Evolutionary conservation across 805 yeast genomes (phyloP).

Genomic region (Soucietia sequanensis): DNA sequence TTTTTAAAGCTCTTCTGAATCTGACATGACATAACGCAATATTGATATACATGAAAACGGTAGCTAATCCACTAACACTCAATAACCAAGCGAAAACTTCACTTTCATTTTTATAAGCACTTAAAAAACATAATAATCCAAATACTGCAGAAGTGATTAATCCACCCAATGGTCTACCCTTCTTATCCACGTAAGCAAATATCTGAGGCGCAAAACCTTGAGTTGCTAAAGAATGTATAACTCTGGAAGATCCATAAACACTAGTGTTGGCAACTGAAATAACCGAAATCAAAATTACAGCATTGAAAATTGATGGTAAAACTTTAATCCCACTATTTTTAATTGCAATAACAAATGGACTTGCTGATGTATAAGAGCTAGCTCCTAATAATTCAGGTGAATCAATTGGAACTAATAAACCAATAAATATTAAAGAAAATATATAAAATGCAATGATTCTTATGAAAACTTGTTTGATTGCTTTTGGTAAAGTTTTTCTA

Average conservation of each 20-base stretch:
- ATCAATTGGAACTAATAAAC: constrained; percentile 50
- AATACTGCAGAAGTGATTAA: constrained; percentile 29
- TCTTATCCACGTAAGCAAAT: constrained; percentile 38
- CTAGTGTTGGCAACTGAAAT: constrained; percentile 77
- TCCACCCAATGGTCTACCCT: constrained; percentile 42
- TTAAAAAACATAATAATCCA: constrained; percentile 41
- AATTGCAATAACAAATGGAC: constrained; percentile 79
- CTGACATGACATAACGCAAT: constrained; percentile 46
- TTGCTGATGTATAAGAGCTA: constrained; percentile 52
- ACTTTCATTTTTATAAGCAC: constrained; percentile 27
- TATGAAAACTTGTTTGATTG: constrained; percentile 45
- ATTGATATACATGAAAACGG: constrained; percentile 41
- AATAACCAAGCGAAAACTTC: constrained; percentile 41
- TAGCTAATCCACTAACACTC: constrained; percentile 39
- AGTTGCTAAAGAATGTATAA: constrained; percentile 63
- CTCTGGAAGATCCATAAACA: constrained; percentile 70
- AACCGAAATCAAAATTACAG: constrained; percentile 69
- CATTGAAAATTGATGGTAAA: constrained; percentile 72
- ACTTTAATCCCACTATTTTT: constrained; percentile 59
- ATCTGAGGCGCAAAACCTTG: constrained; percentile 65
- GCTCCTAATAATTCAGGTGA: constrained; percentile 48
- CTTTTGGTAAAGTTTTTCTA: constrained; percentile 36
- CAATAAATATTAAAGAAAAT: constrained; percentile 31
- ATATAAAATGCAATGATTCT: constrained; percentile 41
- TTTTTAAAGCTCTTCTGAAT: constrained; percentile 48